Conservation (phyloP, 768 basidiomycete genomes). For the Arthromyces matolae region DNA sequence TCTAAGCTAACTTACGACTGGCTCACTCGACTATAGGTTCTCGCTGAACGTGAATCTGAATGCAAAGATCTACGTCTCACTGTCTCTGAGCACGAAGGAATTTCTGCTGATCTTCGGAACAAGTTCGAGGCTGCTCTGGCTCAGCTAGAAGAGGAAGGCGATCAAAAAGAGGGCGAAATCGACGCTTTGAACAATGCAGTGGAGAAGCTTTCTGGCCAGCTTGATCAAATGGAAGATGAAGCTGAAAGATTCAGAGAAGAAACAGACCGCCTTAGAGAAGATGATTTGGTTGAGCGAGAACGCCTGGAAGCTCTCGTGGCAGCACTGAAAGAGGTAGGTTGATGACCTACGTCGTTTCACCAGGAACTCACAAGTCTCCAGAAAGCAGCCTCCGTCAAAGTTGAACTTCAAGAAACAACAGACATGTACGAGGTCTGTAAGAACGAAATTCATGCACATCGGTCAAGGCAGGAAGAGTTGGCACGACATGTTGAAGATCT, state of each 20-base stretch:
- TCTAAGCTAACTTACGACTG: constrained; percentile 6
- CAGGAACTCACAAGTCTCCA: constrained; percentile 23
- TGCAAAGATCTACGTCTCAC: constrained; percentile 69
- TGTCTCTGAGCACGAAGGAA: constrained; percentile 71
- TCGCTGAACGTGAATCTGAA: constrained; percentile 78
- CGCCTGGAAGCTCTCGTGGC: constrained; percentile 60
- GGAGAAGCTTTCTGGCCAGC: constrained; percentile 73
- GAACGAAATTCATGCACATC: constrained; percentile 63
- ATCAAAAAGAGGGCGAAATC: constrained; percentile 77
- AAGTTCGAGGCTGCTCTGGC: constrained; percentile 74
- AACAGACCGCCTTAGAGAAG: constrained; percentile 60
- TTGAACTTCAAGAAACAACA: constrained; percentile 61
- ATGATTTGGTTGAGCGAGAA: constrained; percentile 69
- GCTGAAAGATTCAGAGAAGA: constrained; percentile 75
- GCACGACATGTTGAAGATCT: constrained; percentile 72
- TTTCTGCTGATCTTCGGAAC: constrained; percentile 62
- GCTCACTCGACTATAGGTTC: constrained; percentile 40
- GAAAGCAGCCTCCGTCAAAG: constrained; percentile 68
- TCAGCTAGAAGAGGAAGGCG: constrained; percentile 74
- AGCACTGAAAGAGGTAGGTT: constrained; percentile 76
- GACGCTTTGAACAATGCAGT: constrained; percentile 71
- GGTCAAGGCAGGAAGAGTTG: constrained; percentile 73
- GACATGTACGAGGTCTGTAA: constrained; percentile 62
- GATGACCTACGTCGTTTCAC: background rate
- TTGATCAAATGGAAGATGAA: constrained; percentile 86